These are phyloP conservation scores for Pichia rugopelliculosa DNA, from an alignment of 805 yeast genomes.

Conservation along the genomic window DNA sequence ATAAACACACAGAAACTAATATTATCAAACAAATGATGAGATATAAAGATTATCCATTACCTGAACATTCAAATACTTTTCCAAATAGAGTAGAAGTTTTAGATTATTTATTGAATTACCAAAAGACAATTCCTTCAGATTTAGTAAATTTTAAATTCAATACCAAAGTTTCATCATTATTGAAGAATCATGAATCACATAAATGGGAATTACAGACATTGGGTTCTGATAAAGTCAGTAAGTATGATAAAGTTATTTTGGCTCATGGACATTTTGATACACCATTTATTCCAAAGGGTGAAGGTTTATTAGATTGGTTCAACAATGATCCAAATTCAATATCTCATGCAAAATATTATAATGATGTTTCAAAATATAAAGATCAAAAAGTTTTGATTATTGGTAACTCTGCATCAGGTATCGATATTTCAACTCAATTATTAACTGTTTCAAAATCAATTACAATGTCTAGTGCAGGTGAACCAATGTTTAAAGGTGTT, in stretches of 20 bases:
- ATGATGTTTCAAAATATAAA: slow-evolving; percentile 27
- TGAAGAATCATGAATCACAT: slow-evolving; percentile 18
- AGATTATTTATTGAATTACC: slow-evolving; percentile 52
- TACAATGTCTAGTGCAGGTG: slow-evolving; percentile 24
- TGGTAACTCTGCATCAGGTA: slow-evolving; percentile 62
- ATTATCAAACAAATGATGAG: slow-evolving; percentile 27
- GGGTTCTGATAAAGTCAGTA: neutral
- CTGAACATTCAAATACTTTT: slow-evolving; percentile 39
- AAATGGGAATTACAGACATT: slow-evolving; percentile 23
- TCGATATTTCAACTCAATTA: slow-evolving; percentile 40
- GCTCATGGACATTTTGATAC: slow-evolving; percentile 44
- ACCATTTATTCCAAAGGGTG: slow-evolving; percentile 38
- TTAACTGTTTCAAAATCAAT: slow-evolving; percentile 25
- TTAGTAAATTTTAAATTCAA: slow-evolving; percentile 31
- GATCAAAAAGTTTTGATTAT: slow-evolving; percentile 30
- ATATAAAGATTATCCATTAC: slow-evolving; percentile 26
- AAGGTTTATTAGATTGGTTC: slow-evolving; percentile 34
- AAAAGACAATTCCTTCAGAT: slow-evolving; percentile 32
- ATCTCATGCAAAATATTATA: slow-evolving; percentile 40
- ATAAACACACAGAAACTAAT: slow-evolving; percentile 29
- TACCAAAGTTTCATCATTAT: slow-evolving; percentile 40
- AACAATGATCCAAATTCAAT: slow-evolving; percentile 25
- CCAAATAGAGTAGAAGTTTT: slow-evolving; percentile 57
- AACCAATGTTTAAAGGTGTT: slow-evolving; percentile 25
- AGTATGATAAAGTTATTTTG: slow-evolving; percentile 33